phyloP scores from a whole-genome alignment of 2,329 filamentous ascomycete genomes.

The Dothidotthia symphoricarpi region DNA sequence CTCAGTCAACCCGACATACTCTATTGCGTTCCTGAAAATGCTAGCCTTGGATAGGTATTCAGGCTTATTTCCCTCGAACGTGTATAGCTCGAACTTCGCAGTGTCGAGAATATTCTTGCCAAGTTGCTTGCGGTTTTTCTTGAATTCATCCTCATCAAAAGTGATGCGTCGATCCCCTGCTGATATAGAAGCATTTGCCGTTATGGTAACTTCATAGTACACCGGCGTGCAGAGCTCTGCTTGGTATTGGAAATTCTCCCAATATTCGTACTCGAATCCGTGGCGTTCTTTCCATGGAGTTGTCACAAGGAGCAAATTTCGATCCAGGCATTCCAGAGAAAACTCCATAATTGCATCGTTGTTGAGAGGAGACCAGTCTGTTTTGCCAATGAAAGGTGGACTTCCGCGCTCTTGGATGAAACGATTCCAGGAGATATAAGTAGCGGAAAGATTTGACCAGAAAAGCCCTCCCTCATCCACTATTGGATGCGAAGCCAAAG shows the following conservation, averaged over 20 bases:
- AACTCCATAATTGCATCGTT: no score
- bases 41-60: slow-evolving; percentile 1
- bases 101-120: slow-evolving; percentile 3
- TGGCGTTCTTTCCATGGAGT: slow-evolving; percentile 2
- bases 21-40: neutral
- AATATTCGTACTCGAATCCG: no score
- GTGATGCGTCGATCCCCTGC: neutral
- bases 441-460: slow-evolving; percentile 2
- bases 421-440: slow-evolving; percentile 1
- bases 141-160: slow-evolving; percentile 6
- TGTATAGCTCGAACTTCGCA: slow-evolving; percentile 1
- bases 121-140: slow-evolving; percentile 1
- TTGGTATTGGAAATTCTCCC: slow-evolving; percentile 2
- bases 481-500: no score
- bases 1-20: slow-evolving; percentile 5
- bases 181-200: slow-evolving; percentile 8
- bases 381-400: neutral
- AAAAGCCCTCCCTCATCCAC: no score
- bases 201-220: slow-evolving; percentile 7
- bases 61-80: slow-evolving; percentile 7
- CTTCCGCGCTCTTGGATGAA: neutral
- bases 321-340: neutral
- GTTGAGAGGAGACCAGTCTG: no score
- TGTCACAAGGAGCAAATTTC: slow-evolving; percentile 1
- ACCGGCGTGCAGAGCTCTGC: slow-evolving; percentile 12